Evolutionary conservation across 164 flowering plant genomes (phyloP).

Genomic region (Dillenia turbinata): DNA sequence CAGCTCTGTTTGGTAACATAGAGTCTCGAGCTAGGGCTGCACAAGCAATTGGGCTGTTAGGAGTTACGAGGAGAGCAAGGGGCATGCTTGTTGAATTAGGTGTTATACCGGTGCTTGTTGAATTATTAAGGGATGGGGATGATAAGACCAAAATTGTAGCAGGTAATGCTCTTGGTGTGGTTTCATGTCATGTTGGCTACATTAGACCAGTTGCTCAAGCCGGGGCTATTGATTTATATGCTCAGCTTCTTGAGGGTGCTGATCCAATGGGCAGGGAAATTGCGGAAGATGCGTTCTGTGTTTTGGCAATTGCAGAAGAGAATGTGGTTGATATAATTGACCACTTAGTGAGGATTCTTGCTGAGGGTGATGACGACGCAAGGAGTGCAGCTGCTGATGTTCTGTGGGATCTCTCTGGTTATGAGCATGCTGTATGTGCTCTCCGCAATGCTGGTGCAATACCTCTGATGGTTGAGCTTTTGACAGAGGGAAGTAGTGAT

Average conservation of each 20-base stretch:
- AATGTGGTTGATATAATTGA: conserved; percentile 37
- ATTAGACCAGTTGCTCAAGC: conserved; percentile 41
- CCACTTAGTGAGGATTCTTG: conserved; percentile 43
- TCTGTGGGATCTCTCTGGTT: conserved; percentile 47
- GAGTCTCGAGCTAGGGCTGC: conserved; percentile 52
- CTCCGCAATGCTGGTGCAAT: conserved; percentile 41
- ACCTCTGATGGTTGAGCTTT: conserved; percentile 38
- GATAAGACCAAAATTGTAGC: conserved; percentile 29
- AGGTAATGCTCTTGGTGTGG: conserved; percentile 48
- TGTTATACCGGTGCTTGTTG: conserved; percentile 32
- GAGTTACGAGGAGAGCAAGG: conserved; percentile 28
- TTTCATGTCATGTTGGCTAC: conserved; percentile 36
- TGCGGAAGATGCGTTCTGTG: conserved; percentile 49
- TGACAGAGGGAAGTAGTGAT: conserved; percentile 24
- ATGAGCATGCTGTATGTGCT: conserved; percentile 34
- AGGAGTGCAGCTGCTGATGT: conserved; percentile 55
- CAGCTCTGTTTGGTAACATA: conserved; percentile 40
- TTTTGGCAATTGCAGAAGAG: conserved; percentile 42
- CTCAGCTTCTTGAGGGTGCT: conserved; percentile 38
- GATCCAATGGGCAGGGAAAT: conserved; percentile 42
- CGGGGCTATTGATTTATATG: conserved; percentile 51
- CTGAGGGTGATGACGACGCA: conserved; percentile 28
- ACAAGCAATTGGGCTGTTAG: conserved; percentile 49
- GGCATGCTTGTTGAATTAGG: conserved; percentile 41
- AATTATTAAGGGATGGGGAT: conserved; percentile 37